Percentiles rank a stretch among this genome's conserved stretches.
phyloP scores from a whole-genome alignment of 148 eudicot genomes.

The Beta vulgaris region DNA sequence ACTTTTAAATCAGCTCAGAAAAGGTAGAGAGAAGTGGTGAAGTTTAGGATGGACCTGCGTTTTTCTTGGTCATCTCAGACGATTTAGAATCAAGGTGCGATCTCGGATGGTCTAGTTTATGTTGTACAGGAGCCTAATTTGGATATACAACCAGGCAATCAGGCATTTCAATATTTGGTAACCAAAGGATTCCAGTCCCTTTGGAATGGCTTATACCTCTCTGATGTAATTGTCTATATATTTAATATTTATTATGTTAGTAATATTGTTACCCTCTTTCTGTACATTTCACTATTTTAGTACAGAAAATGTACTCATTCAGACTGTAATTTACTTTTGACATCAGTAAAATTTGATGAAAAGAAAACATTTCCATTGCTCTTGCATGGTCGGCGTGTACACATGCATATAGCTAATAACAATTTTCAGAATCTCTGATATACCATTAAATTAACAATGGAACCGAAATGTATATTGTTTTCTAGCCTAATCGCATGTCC shows the following conservation, averaged over 20 bases:
- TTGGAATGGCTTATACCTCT: slow-evolving; percentile 16
- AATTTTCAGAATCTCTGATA: no score
- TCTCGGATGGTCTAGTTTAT: slow-evolving; percentile 23
- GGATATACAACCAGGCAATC: slow-evolving; percentile 11
- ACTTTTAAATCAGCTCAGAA: slow-evolving; percentile 11
- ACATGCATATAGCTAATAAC: no score
- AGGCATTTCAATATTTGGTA: slow-evolving; percentile 16
- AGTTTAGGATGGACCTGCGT: slow-evolving; percentile 31
- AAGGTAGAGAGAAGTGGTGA: slow-evolving; percentile 16
- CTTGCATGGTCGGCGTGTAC: no score
- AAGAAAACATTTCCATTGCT: not conserved
- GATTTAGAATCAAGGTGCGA: slow-evolving; percentile 1
- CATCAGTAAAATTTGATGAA: slow-evolving; percentile 15
- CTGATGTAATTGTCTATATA: slow-evolving; percentile 32
- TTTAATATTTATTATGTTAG: slow-evolving; percentile 25
- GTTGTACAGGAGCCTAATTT: slow-evolving; percentile 27
- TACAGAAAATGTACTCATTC: slow-evolving; percentile 31
- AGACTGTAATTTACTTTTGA: slow-evolving; percentile 15
- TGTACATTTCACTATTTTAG: slow-evolving; percentile 35
- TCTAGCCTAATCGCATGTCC: no score
- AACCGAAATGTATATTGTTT: no score
- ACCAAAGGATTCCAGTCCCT: slow-evolving; percentile 15
- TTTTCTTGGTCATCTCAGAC: slow-evolving; percentile 29
- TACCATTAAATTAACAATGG: no score
- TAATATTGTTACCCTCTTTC: slow-evolving; percentile 22